These are phyloP conservation scores for Phytophthora idaei DNA, from an alignment of 352 stramenopile species.

Conservation along the genomic window DNA sequence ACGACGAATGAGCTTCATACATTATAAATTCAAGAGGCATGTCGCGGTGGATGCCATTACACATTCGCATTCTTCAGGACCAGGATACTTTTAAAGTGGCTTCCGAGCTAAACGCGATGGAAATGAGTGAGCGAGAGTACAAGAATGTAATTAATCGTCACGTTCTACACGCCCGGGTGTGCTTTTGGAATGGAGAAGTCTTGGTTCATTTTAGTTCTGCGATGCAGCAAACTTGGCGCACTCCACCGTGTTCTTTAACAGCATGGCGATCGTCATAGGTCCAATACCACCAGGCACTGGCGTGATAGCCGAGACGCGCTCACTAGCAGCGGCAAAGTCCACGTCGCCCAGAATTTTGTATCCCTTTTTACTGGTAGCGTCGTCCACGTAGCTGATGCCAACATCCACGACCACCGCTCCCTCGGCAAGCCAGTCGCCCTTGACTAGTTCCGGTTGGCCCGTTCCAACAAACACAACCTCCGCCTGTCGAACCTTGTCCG, in stretches of 20 bases:
- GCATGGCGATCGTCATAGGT: slow-evolving; percentile 98
- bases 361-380: slow-evolving; percentile 59
- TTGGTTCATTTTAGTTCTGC: slow-evolving; percentile 13
- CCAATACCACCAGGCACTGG: slow-evolving; percentile 97
- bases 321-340: slow-evolving; percentile 89
- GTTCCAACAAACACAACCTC: slow-evolving; percentile 98
- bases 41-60: background rate
- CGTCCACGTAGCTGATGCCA: slow-evolving; percentile 98
- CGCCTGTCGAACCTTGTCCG: slow-evolving; percentile 69
- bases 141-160: slow-evolving; percentile 40
- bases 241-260: slow-evolving; percentile 86
- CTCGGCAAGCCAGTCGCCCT: slow-evolving; percentile 96
- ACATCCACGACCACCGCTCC: slow-evolving; percentile 98
- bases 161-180: slow-evolving; percentile 14
- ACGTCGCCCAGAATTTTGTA: slow-evolving; percentile 98
- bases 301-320: slow-evolving; percentile 94
- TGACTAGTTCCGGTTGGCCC: slow-evolving; percentile 94
- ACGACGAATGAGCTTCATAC: slow-evolving; percentile 5
- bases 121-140: background rate
- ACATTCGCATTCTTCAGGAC: background rate
- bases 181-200: background rate
- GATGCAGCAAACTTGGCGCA: slow-evolving; percentile 57
- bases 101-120: too few relatives aligned
- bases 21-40: slow-evolving; percentile 36
- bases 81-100: too few relatives aligned